phyloP scores from a whole-genome alignment of 305 asterid species.

The Stenogyne calaminthoides region DNA sequence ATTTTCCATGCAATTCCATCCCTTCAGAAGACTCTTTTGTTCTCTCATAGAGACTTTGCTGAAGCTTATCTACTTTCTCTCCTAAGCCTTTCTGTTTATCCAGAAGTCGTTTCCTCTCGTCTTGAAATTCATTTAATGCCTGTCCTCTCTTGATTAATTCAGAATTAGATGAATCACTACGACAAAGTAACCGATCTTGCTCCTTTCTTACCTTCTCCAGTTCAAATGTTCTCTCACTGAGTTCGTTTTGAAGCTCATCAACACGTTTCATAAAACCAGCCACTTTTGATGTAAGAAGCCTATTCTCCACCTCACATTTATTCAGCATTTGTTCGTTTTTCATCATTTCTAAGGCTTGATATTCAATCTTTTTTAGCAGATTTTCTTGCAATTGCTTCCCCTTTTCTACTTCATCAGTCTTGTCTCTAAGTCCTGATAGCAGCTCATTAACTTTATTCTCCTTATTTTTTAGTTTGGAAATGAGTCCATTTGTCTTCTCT shows the following conservation, averaged over 20 bases:
- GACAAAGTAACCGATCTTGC: slow-evolving; percentile 50
- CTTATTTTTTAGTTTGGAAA: slow-evolving; percentile 43
- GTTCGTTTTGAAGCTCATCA: slow-evolving; percentile 54
- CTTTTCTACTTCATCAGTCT: slow-evolving; percentile 51
- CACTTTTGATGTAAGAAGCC: slow-evolving; percentile 44
- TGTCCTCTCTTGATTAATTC: slow-evolving; percentile 53
- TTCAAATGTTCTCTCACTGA: slow-evolving; percentile 42
- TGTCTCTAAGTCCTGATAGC: slow-evolving; percentile 43
- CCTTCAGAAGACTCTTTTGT: slow-evolving; percentile 54
- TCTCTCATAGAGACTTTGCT: slow-evolving; percentile 44
- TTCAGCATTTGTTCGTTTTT: slow-evolving; percentile 44
- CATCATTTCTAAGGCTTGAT: slow-evolving; percentile 54
- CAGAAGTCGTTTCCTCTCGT: slow-evolving; percentile 57
- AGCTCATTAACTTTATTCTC: slow-evolving; percentile 49
- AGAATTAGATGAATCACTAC: slow-evolving; percentile 37
- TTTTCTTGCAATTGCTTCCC: slow-evolving; percentile 58
- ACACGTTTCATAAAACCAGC: slow-evolving; percentile 35
- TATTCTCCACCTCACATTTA: slow-evolving; percentile 52
- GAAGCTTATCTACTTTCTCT: slow-evolving; percentile 57
- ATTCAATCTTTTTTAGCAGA: slow-evolving; percentile 59
- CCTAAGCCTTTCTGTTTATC: slow-evolving; percentile 52
- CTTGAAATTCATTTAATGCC: slow-evolving; percentile 55
- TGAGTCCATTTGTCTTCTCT: slow-evolving; percentile 46
- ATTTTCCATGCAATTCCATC: slow-evolving; percentile 61
- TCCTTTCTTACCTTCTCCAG: slow-evolving; percentile 49